Conservation (phyloP, 2,329 filamentous ascomycete genomes). For the Claviceps arundinis region DNA sequence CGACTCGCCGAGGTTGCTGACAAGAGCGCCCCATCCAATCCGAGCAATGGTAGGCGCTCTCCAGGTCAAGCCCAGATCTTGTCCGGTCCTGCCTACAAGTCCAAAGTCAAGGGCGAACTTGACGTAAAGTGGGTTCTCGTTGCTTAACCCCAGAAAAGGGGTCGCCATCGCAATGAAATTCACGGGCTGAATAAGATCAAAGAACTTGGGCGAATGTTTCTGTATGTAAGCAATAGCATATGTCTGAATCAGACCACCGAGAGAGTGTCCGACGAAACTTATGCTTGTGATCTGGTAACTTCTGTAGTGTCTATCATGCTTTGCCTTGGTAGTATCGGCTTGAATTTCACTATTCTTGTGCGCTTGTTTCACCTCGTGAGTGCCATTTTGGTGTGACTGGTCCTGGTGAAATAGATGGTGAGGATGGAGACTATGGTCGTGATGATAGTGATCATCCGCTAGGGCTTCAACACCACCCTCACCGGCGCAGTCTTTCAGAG, state of each 20-base stretch:
- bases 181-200: conserved; percentile 69
- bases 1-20: conserved; percentile 65
- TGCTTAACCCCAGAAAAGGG: conserved; percentile 81
- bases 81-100: conserved; percentile 85
- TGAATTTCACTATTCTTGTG: conserved; percentile 52
- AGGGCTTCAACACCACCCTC: conserved; percentile 28
- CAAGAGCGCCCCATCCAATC: conserved; percentile 79
- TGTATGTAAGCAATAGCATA: conserved; percentile 95
- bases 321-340: conserved; percentile 37
- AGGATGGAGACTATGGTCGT: not conserved
- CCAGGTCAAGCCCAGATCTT: conserved; percentile 92
- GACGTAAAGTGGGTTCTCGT: conserved; percentile 95
- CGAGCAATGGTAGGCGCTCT: conserved; percentile 72
- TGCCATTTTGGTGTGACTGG: conserved; percentile 26
- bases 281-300: conserved; percentile 85
- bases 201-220: conserved; percentile 87
- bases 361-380: conserved; percentile 29
- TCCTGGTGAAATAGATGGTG: conserved; percentile 26
- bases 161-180: conserved; percentile 86
- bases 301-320: conserved; percentile 33
- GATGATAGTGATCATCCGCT: conserved; percentile 20
- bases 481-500: conserved; percentile 16
- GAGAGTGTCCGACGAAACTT: conserved; percentile 84
- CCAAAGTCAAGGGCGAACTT: conserved; percentile 96
- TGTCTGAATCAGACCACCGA: conserved; percentile 80